These are phyloP conservation scores for Lentinula sp. DNA, from an alignment of 768 basidiomycete species.

Conservation along the genomic window DNA sequence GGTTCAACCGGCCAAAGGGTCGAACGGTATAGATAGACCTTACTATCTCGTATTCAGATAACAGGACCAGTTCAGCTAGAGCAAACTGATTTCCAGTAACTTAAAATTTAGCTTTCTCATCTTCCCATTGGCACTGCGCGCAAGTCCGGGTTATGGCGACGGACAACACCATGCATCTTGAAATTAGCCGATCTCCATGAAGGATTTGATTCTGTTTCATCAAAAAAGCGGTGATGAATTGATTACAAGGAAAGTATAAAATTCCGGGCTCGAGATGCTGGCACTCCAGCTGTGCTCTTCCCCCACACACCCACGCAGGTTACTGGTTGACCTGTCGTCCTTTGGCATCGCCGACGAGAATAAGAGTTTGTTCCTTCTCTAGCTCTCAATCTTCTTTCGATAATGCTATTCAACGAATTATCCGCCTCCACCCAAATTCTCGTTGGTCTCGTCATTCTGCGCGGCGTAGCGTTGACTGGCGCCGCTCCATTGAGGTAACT, in stretches of 20 bases:
- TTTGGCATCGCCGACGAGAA: not conserved
- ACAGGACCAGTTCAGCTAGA: too few species aligned
- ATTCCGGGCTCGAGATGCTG: not conserved
- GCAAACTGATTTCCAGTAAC: too few species aligned
- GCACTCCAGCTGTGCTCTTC: not conserved
- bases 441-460: not conserved
- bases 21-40: too few species aligned
- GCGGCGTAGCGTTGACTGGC: not conserved
- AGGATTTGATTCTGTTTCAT: not conserved
- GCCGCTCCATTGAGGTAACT: not conserved
- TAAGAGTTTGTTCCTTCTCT: not conserved
- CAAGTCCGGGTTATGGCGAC: not conserved
- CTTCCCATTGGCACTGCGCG: not conserved
- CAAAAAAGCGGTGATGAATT: conserved; percentile 1
- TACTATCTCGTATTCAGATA: too few species aligned
- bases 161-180: not conserved
- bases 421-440: not conserved
- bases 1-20: not conserved
- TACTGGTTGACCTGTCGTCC: conserved; percentile 5
- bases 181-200: not conserved
- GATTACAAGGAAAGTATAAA: not conserved
- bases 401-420: not conserved
- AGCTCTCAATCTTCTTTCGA: not conserved
- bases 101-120: not conserved
- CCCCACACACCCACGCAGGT: conserved; percentile 3